A percentile compares a stretch with the other conserved stretches of the same genome.
Conservation (phyloP, 331 rosid genomes). For the Pyrus hybrid region DNA sequence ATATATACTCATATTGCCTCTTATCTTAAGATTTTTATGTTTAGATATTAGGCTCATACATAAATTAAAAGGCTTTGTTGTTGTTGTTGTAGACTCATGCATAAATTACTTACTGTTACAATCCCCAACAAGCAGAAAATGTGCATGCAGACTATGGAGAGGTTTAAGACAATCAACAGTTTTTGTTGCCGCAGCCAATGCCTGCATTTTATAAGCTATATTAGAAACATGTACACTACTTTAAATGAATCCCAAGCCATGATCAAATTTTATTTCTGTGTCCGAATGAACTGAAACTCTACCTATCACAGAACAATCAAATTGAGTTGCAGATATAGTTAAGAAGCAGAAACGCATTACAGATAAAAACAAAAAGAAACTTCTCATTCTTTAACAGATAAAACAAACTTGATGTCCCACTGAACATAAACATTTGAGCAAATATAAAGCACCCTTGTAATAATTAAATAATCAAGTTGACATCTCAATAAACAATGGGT, state of each 20-base stretch:
- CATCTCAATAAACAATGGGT: neutral
- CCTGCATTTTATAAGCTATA: conserved; percentile 46
- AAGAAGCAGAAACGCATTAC: neutral
- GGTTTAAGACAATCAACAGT: conserved; percentile 68
- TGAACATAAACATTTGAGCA: neutral
- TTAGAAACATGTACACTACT: neutral
- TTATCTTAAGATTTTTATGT: neutral
- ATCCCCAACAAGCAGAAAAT: conserved; percentile 82
- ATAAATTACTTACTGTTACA: conserved; percentile 53
- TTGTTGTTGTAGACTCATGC: neutral
- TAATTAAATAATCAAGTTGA: neutral
- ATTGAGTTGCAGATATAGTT: neutral
- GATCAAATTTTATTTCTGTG: neutral
- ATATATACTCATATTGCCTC: neutral
- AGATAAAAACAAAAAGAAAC: neutral
- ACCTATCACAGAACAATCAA: neutral
- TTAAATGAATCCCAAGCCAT: conserved; percentile 1
- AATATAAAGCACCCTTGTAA: neutral
- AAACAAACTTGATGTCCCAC: neutral
- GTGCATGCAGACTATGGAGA: conserved; percentile 82
- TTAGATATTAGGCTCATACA: neutral
- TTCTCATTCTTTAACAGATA: neutral
- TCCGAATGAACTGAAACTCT: neutral
- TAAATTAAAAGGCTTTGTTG: neutral
- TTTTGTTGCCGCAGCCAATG: conserved; percentile 91